Conservation (phyloP, 2,329 filamentous ascomycete species). For the Orbilia blumenaviensis region DNA sequence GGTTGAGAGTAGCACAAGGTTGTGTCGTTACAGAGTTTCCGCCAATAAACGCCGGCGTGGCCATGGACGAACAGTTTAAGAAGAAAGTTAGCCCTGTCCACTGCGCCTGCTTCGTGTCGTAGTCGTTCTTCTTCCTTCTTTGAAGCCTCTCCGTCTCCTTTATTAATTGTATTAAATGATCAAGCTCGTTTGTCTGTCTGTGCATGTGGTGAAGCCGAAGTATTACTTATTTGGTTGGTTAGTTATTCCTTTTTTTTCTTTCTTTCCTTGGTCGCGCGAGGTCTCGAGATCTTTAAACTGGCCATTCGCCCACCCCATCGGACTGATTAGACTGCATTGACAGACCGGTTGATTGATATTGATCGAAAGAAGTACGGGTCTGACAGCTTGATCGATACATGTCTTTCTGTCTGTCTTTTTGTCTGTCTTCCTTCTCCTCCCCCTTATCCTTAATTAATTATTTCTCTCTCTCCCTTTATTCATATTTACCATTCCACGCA, state of each 20-base stretch:
- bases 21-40: conserved; percentile 14
- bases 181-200: too few species aligned
- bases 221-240: background rate
- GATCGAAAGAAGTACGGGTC: too few species aligned
- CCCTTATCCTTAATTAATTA: background rate
- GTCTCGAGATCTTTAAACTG: background rate
- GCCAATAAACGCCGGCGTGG: conserved; percentile 1
- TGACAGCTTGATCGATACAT: too few species aligned
- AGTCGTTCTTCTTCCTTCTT: background rate
- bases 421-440: background rate
- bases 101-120: conserved; percentile 3
- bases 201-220: too few species aligned
- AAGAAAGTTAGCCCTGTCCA: background rate
- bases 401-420: too few species aligned
- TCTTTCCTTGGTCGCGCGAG: too few species aligned
- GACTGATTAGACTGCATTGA: too few species aligned
- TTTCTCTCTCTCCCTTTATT: too few species aligned
- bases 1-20: background rate
- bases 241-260: background rate
- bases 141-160: background rate
- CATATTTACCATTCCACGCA: too few species aligned
- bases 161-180: too few species aligned
- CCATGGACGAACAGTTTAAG: background rate
- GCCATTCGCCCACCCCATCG: background rate
- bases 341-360: too few species aligned